These are phyloP conservation scores for Carex scoparia DNA, from an alignment of 176 grass and related monocot genomes.

Conservation along the genomic window DNA sequence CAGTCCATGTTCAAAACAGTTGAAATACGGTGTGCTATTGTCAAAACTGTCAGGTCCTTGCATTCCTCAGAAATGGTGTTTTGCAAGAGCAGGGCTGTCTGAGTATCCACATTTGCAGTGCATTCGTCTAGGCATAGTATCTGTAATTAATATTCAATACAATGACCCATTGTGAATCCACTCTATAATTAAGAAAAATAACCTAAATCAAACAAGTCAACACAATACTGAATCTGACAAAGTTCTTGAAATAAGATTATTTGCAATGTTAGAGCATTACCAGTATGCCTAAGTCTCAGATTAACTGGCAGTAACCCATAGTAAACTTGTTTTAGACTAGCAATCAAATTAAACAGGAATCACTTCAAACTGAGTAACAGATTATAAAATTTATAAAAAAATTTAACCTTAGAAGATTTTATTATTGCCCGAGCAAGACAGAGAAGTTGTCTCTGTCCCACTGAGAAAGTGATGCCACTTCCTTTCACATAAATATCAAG, in stretches of 20 bases:
- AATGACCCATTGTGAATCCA: neutral
- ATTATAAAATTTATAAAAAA: neutral
- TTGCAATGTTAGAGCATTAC: neutral
- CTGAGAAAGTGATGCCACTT: conserved; percentile 70
- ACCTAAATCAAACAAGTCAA: neutral
- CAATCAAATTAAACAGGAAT: neutral
- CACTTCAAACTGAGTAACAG: neutral
- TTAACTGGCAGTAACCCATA: neutral
- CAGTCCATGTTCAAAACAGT: conserved; percentile 80
- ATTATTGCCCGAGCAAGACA: conserved; percentile 82
- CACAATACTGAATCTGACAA: neutral
- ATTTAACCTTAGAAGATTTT: conserved; percentile 85
- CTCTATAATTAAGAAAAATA: neutral
- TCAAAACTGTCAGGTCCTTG: conserved; percentile 65
- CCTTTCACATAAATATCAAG: conserved; percentile 73
- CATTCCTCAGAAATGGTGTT: conserved; percentile 76
- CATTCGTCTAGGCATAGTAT: conserved; percentile 91
- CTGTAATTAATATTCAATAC: conserved; percentile 25
- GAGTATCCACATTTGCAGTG: conserved; percentile 73
- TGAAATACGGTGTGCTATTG: conserved; percentile 89
- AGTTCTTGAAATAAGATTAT: neutral
- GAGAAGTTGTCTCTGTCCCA: conserved; percentile 81
- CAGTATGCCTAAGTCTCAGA: neutral
- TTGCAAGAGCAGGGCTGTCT: conserved; percentile 67
- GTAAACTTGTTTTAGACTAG: neutral